phyloP scores from a whole-genome alignment of 805 yeast genomes.

The Candida succiphila region DNA sequence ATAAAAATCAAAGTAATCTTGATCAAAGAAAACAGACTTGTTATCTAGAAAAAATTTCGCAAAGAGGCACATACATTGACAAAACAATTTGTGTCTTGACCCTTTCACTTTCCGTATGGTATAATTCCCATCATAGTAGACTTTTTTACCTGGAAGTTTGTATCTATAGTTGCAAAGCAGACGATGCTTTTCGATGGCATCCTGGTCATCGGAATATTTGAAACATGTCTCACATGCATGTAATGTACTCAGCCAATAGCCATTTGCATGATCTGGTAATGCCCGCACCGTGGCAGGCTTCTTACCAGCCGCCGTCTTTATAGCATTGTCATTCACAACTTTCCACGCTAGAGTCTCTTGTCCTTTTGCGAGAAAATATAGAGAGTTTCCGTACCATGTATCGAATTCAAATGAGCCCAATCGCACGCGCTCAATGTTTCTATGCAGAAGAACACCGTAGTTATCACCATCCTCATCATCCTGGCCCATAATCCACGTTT shows the following conservation, averaged over 20 bases:
- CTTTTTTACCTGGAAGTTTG: slow-evolving; percentile 53
- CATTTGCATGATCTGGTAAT: too few relatives aligned
- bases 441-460: slow-evolving; percentile 51
- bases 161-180: slow-evolving; percentile 28
- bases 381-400: slow-evolving; percentile 87
- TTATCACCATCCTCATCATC: slow-evolving; percentile 26
- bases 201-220: slow-evolving; percentile 51
- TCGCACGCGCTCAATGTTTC: slow-evolving; percentile 57
- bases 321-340: slow-evolving; percentile 15
- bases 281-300: slow-evolving; percentile 7
- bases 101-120: slow-evolving; percentile 66
- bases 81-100: slow-evolving; percentile 47
- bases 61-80: slow-evolving; percentile 77
- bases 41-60: slow-evolving; percentile 85
- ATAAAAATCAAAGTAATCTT: slow-evolving; percentile 75
- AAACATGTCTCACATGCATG: slow-evolving; percentile 78
- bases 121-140: slow-evolving; percentile 49
- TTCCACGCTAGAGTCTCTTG: slow-evolving; percentile 36
- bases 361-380: slow-evolving; percentile 46
- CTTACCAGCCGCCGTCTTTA: slow-evolving; percentile 10
- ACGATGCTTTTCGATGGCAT: slow-evolving; percentile 41
- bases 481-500: slow-evolving; percentile 6
- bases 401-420: slow-evolving; percentile 61
- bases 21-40: slow-evolving; percentile 76
- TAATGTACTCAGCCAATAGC: slow-evolving; percentile 50